phyloP scores from a whole-genome alignment of 2,329 filamentous ascomycete species.

The Furcasterigmium sp. region DNA sequence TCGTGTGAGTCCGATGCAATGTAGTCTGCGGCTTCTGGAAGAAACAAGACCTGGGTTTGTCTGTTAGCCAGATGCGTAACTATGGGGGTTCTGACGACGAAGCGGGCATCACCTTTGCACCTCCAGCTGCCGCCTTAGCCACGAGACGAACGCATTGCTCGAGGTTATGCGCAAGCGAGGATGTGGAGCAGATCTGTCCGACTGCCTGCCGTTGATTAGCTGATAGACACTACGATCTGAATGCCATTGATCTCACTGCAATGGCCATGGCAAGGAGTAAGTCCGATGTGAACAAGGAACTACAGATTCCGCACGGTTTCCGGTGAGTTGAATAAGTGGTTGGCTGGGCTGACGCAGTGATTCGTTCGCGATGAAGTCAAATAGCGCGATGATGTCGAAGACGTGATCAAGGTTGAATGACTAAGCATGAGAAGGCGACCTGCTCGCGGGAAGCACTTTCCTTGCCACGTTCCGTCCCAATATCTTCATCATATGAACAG shows the following conservation, averaged over 20 bases:
- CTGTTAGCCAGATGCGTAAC: background rate
- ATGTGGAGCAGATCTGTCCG: constrained; percentile 84
- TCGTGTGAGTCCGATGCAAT: constrained; percentile 66
- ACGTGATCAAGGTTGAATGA: background rate
- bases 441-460: too few relatives aligned
- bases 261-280: too few relatives aligned
- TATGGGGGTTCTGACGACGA: background rate
- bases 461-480: too few relatives aligned
- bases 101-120: constrained; percentile 66
- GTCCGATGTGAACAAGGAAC: too few relatives aligned
- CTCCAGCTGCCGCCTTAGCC: constrained; percentile 65
- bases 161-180: constrained; percentile 73
- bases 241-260: too few relatives aligned
- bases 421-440: background rate
- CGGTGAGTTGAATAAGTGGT: too few relatives aligned
- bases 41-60: constrained; percentile 64
- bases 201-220: constrained; percentile 77
- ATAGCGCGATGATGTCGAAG: too few relatives aligned
- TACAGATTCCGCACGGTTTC: too few relatives aligned
- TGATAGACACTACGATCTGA: too few relatives aligned
- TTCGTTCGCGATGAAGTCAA: too few relatives aligned
- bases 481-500: too few relatives aligned
- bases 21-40: constrained; percentile 90
- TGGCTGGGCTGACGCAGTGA: too few relatives aligned
- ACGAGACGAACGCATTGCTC: constrained; percentile 70